Evolutionary conservation across 352 stramenopile genomes (phyloP).

Genomic region (Lagenidium giganteum): DNA sequence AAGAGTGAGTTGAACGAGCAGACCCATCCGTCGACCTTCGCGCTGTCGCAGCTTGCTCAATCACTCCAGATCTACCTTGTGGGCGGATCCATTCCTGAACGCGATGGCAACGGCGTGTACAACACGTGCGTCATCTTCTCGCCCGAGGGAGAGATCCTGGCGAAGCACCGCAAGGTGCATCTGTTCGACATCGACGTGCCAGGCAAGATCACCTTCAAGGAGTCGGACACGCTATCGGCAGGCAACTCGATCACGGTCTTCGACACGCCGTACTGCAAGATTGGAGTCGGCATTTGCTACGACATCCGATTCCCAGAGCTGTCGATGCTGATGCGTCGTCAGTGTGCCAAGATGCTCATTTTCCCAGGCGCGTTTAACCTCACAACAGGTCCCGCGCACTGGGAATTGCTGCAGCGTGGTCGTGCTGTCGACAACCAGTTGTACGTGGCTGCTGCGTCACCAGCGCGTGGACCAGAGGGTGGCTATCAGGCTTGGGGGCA

Average conservation of each 20-base stretch:
- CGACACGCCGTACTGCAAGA: conserved; percentile 87
- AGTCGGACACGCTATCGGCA: conserved; percentile 97
- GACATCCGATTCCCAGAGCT: conserved; percentile 99
- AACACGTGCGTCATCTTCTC: conserved; percentile 99
- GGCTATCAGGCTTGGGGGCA: conserved; percentile 99
- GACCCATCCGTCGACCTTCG: conserved; percentile 80
- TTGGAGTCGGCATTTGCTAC: conserved; percentile 99
- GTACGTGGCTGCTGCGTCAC: conserved; percentile 96
- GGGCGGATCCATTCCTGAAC: conserved; percentile 96
- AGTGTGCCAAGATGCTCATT: conserved; percentile 84
- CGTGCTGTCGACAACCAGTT: conserved; percentile 94
- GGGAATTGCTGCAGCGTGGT: conserved; percentile 97
- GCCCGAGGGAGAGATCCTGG: conserved; percentile 91
- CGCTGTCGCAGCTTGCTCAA: conserved; percentile 89
- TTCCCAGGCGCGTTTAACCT: conserved; percentile 87
- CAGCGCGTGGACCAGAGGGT: conserved; percentile 90
- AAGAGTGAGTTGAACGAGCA: conserved; percentile 45
- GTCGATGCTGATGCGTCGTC: conserved; percentile 93
- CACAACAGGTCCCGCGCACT: conserved; percentile 96
- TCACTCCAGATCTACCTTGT: conserved; percentile 92
- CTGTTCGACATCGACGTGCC: conserved; percentile 99
- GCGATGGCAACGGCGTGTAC: conserved; percentile 89
- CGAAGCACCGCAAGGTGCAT: conserved; percentile 99
- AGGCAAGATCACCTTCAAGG: conserved; percentile 98
- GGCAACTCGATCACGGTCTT: conserved; percentile 87